Base-by-base conservation (phyloP, 805 yeast genomes). In the Pichia cabralensis region DNA sequence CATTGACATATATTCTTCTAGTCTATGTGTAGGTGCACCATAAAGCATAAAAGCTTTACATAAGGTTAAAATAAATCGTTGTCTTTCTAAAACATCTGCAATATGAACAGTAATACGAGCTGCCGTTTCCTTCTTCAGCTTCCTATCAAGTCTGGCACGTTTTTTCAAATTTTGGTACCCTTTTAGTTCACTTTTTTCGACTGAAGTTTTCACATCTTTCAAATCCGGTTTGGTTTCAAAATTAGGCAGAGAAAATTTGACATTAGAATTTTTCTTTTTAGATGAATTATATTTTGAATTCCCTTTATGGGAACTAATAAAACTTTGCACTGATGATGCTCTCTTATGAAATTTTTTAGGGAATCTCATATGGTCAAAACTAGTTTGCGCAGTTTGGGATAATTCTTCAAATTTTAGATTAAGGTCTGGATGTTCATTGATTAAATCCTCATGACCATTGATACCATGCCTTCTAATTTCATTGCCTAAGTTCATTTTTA, bases 21-120 rank as follows among this genome's bases (percentile, higher is more conserved):
- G 59, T 50, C 97, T 69, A 55, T 89, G 96, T 2, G 95, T 86
- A 1, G 97, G 97, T 0, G 97, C 97, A 20, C 97, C 97, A 48
- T 75, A 89, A 38, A 83, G 60, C 97, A 89, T 88, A 35, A 89
- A 64, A 0, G 95, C 94, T 30, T 83, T 74, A 53, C 96, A 88
- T 61, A 89, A 67, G 23, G 89, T 68, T 46, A 88, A 59, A 38
- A 89, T 79, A 51, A 89, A 89, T 31, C 88, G 64, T 53, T 88
- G 96, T 38, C 95, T 69, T 52, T 88, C 94, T 16, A 88, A 61
- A 16, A 85, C 72, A 48, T 82, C 94, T 1, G 95, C 92, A 47
- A 88, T 83, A 53, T 89, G 96, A 10, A 89, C 94, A 0, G 96
- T 89, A 48, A 88, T 88, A 37, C 82, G 76, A 22, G 89, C 88